These are phyloP conservation scores for Lentinula sp. DNA, from an alignment of 768 basidiomycete genomes.

Conservation along the genomic window DNA sequence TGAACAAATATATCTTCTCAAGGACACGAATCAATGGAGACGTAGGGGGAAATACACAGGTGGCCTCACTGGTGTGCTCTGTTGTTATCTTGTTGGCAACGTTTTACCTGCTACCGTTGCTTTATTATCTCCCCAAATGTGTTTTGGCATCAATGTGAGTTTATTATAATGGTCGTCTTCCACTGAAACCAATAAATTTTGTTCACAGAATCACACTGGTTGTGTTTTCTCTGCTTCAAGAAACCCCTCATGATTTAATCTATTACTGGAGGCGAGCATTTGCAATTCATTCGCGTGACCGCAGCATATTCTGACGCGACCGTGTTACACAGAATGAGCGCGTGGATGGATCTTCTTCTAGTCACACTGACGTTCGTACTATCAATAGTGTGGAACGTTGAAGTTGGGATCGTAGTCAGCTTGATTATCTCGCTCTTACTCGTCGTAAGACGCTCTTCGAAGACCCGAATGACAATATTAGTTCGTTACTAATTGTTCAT, in stretches of 20 bases:
- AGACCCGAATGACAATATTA: conserved; percentile 85
- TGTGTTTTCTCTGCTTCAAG: conserved; percentile 76
- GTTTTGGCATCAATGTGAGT: conserved; percentile 84
- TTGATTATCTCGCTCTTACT: conserved; percentile 83
- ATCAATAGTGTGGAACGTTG: conserved; percentile 86
- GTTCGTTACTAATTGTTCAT: conserved; percentile 32
- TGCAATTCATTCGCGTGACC: neutral
- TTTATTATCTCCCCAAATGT: conserved; percentile 86
- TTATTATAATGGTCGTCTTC: neutral
- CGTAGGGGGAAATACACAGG: conserved; percentile 83
- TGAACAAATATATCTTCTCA: neutral
- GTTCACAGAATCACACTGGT: conserved; percentile 69
- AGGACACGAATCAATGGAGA: conserved; percentile 88
- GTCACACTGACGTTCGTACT: conserved; percentile 86
- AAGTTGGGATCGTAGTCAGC: conserved; percentile 88
- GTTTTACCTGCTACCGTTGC: conserved; percentile 82
- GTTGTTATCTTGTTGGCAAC: conserved; percentile 73
- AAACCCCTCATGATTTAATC: conserved; percentile 80
- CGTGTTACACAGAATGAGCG: conserved; percentile 54
- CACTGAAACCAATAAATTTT: conserved; percentile 7
- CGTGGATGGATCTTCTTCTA: conserved; percentile 86
- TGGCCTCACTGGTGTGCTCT: conserved; percentile 79
- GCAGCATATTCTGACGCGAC: neutral
- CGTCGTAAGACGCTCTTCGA: conserved; percentile 86
- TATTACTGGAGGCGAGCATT: conserved; percentile 72